phyloP scores from a whole-genome alignment of 2,329 filamentous ascomycete genomes.

The Clarireedia homoeocarpa region DNA sequence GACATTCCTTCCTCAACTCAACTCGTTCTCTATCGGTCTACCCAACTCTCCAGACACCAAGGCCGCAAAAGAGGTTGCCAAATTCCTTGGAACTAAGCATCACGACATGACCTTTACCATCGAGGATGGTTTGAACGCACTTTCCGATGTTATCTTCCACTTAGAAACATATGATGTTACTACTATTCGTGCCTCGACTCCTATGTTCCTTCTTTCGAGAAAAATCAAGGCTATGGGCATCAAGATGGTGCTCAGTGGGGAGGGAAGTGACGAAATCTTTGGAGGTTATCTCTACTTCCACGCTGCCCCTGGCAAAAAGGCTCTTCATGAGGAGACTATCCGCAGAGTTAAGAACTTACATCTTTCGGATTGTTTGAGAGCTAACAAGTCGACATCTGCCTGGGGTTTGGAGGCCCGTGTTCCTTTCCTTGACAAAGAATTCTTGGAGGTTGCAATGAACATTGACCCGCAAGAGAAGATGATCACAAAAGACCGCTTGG shows the following conservation, averaged over 20 bases:
- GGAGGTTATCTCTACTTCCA: constrained; percentile 99
- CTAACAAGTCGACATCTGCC: constrained; percentile 97
- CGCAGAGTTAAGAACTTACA: constrained; percentile 95
- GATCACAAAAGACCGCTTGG: constrained; percentile 66
- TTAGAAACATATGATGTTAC: constrained; percentile 97
- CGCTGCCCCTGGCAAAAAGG: constrained; percentile 78
- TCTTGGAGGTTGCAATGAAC: constrained; percentile 88
- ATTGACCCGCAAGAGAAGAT: constrained; percentile 93
- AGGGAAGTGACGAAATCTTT: constrained; percentile 97
- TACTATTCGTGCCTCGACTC: constrained; percentile 94
- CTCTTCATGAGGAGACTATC: constrained; percentile 94
- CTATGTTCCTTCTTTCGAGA: constrained; percentile 94
- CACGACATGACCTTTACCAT: constrained; percentile 98
- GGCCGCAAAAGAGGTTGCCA: constrained; percentile 86
- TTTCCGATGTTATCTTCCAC: constrained; percentile 97
- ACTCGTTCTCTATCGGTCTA: constrained; percentile 97
- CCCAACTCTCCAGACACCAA: constrained; percentile 87
- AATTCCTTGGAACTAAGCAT: constrained; percentile 95
- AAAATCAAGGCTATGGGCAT: constrained; percentile 99
- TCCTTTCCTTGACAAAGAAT: constrained; percentile 95
- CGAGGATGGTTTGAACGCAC: constrained; percentile 91
- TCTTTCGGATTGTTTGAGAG: constrained; percentile 88
- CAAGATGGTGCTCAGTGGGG: constrained; percentile 97
- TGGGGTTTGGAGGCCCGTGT: constrained; percentile 98
- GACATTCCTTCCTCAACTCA: constrained; percentile 86